Evolutionary conservation across 2,329 filamentous ascomycete species (phyloP).

Genomic region (Penicillium sp.): DNA sequence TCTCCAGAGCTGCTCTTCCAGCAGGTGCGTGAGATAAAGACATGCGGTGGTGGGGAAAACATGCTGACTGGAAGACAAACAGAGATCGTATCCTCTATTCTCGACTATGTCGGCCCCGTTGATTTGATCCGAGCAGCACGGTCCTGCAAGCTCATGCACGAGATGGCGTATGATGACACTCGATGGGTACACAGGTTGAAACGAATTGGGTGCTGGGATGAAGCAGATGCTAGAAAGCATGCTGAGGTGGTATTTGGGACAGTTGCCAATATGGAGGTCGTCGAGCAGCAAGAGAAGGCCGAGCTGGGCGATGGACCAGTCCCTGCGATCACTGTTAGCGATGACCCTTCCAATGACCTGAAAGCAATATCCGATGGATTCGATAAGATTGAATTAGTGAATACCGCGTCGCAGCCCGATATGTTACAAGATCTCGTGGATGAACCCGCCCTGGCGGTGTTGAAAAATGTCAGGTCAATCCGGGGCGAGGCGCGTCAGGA

Average conservation of each 20-base stretch:
- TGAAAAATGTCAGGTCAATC: slow-evolving; percentile 71
- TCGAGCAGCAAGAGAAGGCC: slow-evolving; percentile 27
- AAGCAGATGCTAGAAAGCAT: slow-evolving; percentile 74
- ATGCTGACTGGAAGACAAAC: slow-evolving; percentile 25
- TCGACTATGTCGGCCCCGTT: slow-evolving; percentile 82
- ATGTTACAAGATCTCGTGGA: slow-evolving; percentile 52
- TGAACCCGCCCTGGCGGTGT: slow-evolving; percentile 63
- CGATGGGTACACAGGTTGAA: slow-evolving; percentile 86
- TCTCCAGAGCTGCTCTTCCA: slow-evolving; percentile 73
- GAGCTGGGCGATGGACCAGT: slow-evolving; percentile 18
- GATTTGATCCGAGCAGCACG: slow-evolving; percentile 85
- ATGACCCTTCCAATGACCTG: slow-evolving; percentile 21
- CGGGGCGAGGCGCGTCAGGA: slow-evolving; percentile 83
- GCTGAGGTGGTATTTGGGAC: slow-evolving; percentile 65
- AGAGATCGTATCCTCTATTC: slow-evolving; percentile 85
- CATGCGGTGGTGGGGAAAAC: not conserved
- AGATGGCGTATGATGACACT: slow-evolving; percentile 98
- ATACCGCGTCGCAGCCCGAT: slow-evolving; percentile 30
- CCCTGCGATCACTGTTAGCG: slow-evolving; percentile 15
- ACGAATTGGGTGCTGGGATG: slow-evolving; percentile 89
- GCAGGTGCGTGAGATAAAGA: slow-evolving; percentile 59
- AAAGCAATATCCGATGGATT: slow-evolving; percentile 66
- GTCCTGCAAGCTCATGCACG: slow-evolving; percentile 79
- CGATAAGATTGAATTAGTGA: slow-evolving; percentile 66
- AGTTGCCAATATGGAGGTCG: slow-evolving; percentile 27